Percentiles rank a stretch among this genome's conserved stretches.
Conservation (phyloP, 805 yeast species). For the Alloascoidea africana region DNA sequence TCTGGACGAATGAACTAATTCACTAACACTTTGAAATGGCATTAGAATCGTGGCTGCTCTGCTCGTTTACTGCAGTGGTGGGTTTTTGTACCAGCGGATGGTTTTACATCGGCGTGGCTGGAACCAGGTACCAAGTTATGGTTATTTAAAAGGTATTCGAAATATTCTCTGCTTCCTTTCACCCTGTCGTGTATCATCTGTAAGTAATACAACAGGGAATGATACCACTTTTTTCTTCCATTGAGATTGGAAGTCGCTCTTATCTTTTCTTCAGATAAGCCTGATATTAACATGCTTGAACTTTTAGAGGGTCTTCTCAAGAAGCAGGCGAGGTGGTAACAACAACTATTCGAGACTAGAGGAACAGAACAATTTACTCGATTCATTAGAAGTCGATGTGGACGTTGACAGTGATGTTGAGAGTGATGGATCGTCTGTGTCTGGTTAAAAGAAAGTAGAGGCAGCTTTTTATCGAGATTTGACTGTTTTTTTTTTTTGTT, state of each 20-base stretch:
- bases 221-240: too few species aligned
- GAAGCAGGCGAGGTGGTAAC: not conserved
- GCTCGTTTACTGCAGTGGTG: conserved; percentile 27
- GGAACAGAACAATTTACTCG: conserved; percentile 1
- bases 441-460: too few species aligned
- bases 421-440: too few species aligned
- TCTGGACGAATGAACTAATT: conserved; percentile 5
- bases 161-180: not conserved
- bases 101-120: conserved; percentile 22
- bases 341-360: not conserved
- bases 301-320: too few species aligned
- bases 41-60: conserved; percentile 20
- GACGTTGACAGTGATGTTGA: too few species aligned
- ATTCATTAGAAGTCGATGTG: not conserved
- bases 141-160: not conserved
- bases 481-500: too few species aligned
- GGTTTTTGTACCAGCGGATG: conserved; percentile 20
- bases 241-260: too few species aligned
- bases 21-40: not conserved
- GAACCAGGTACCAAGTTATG: conserved; percentile 17
- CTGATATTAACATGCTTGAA: too few species aligned
- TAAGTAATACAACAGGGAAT: not conserved
- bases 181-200: not conserved
- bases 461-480: too few species aligned
- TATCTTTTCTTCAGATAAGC: too few species aligned